These are phyloP conservation scores for Phytopythium cucurbitacearum DNA, from an alignment of 352 stramenopile genomes.

Conservation along the genomic window DNA sequence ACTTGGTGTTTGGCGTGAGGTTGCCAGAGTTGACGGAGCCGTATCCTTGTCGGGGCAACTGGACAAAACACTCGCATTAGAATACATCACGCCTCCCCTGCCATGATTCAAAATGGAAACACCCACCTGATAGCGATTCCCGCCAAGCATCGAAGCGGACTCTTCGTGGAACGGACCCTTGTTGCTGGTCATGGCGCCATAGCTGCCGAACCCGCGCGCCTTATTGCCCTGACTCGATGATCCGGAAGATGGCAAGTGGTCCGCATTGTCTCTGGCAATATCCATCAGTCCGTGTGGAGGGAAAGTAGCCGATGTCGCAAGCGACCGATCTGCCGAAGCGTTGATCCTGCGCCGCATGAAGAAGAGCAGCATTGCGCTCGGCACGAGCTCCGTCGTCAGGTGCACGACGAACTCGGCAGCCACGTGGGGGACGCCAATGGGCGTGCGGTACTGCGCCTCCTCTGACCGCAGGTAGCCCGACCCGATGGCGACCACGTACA, in stretches of 20 bases:
- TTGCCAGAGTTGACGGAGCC: no score
- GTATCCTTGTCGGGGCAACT: no score
- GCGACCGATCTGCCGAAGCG: not conserved
- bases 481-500: constrained; percentile 47
- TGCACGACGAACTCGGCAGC: constrained; percentile 47
- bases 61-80: no score
- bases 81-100: no score
- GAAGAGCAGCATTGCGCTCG: constrained; percentile 39
- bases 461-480: constrained; percentile 31
- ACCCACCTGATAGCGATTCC: no score
- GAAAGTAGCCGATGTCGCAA: not conserved
- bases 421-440: constrained; percentile 39
- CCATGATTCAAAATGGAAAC: no score
- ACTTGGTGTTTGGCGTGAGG: no score
- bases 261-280: not conserved
- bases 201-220: not conserved
- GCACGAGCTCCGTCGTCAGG: constrained; percentile 47
- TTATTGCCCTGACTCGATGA: not conserved
- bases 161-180: no score
- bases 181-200: not conserved
- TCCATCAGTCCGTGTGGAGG: not conserved
- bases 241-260: not conserved
- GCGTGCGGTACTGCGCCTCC: constrained; percentile 34
- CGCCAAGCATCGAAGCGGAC: no score
- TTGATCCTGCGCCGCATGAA: constrained; percentile 29